These are phyloP conservation scores for Acorus calamus DNA, from an alignment of 106 monocot genomes.

Conservation along the genomic window DNA sequence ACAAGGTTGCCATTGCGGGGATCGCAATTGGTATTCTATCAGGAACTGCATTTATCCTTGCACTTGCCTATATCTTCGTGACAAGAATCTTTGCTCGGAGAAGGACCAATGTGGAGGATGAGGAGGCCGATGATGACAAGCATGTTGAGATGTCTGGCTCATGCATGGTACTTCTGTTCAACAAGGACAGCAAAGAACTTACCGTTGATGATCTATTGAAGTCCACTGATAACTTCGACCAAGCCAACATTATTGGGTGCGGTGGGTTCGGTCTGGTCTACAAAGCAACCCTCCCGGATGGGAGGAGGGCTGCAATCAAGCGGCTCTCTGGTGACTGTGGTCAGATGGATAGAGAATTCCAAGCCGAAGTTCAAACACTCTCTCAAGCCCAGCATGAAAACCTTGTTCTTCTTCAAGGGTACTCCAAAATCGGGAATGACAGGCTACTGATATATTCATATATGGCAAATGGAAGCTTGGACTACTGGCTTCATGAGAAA, in stretches of 20 bases:
- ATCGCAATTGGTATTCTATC: constrained; percentile 11
- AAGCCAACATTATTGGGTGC: constrained; percentile 26
- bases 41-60: constrained; percentile 6
- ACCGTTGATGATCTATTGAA: constrained; percentile 11
- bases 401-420: constrained; percentile 22
- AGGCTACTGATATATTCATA: constrained; percentile 19
- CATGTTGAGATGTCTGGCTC: not conserved
- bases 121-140: not conserved
- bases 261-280: constrained; percentile 26
- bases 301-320: constrained; percentile 20
- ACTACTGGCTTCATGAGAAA: constrained; percentile 24
- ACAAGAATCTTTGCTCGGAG: constrained; percentile 10
- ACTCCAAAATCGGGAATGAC: constrained; percentile 12
- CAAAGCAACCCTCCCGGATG: constrained; percentile 19
- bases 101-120: not conserved
- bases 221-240: constrained; percentile 23
- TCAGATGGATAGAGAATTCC: constrained; percentile 27
- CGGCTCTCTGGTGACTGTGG: constrained; percentile 21
- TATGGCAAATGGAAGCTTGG: constrained; percentile 30
- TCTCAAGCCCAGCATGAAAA: constrained; percentile 19
- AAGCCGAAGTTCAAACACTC: constrained; percentile 17
- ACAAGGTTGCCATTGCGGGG: constrained; percentile 1
- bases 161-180: constrained; percentile 14
- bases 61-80: constrained; percentile 3
- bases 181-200: constrained; percentile 14